These are phyloP conservation scores for Talaromyces piceae DNA, from an alignment of 2,329 filamentous ascomycete genomes.

Conservation along the genomic window DNA sequence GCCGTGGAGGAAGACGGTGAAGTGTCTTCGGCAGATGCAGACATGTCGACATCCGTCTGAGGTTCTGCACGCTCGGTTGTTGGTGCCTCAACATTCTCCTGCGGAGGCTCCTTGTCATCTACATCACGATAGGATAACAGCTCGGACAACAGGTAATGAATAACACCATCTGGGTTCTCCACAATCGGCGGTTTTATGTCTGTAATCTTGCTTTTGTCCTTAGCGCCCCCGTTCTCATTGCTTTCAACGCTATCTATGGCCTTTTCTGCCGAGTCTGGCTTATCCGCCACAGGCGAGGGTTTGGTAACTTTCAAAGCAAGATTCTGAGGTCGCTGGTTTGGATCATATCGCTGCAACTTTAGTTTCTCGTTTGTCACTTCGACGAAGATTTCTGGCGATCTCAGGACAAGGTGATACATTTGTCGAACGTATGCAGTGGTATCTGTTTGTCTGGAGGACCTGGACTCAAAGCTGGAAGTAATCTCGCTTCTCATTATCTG, in stretches of 20 bases:
- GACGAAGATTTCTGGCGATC: conserved; percentile 78
- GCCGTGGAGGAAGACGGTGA: conserved; percentile 26
- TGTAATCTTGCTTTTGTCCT: conserved; percentile 46
- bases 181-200: conserved; percentile 78
- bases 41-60: conserved; percentile 46
- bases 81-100: conserved; percentile 22
- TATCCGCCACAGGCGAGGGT: conserved; percentile 18
- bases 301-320: conserved; percentile 47
- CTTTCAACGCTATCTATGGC: conserved; percentile 22
- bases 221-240: conserved; percentile 16
- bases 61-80: conserved; percentile 25
- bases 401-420: conserved; percentile 70
- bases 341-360: conserved; percentile 60
- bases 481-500: conserved; percentile 92
- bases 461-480: conserved; percentile 62
- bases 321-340: conserved; percentile 45
- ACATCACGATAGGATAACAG: conserved; percentile 87
- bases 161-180: conserved; percentile 87
- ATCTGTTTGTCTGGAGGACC: conserved; percentile 54
- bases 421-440: conserved; percentile 65
- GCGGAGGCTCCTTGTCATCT: conserved; percentile 65
- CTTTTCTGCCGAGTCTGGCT: conserved; percentile 24
- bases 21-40: conserved; percentile 34
- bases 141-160: conserved; percentile 91
- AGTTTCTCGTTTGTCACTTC: conserved; percentile 80